Evolutionary conservation across 2,329 filamentous ascomycete species (phyloP), one percentile per base, ranked within the genome.

Genomic region (Aspergillus ibericus): DNA sequence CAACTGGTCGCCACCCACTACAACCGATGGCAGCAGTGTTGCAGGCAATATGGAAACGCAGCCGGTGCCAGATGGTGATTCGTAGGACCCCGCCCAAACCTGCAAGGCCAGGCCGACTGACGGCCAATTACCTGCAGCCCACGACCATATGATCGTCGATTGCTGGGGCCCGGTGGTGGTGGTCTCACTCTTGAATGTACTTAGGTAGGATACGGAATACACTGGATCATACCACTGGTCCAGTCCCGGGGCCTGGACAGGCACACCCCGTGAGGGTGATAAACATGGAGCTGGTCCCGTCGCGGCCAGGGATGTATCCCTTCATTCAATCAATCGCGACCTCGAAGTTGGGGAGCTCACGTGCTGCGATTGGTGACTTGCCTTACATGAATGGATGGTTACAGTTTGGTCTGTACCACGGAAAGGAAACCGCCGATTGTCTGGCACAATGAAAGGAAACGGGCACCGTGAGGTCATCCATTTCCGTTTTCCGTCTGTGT

Each of bases 381-480:
- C 38, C 38, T 42, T 42, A 42, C 38, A 29, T 47, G 25, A 16
- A 25, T 29, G 44, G n/a, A 20, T 29, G 5, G n/a, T 29, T 25
- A 27, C 20, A 47, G 42, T 47, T 47, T 25, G 22, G 27, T 12
- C 44, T 29, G 44, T 48, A 27, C 44, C 44, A 48, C 25, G 44
- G 44, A 29, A 32, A 48, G n/a, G 15, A n/a, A 48, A 29, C 25
- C 27, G 44, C 25, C 44, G 9, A 48, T 48, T 27, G 44, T 16
- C 44, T 48, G 44, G 44, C 44, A 48, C 44, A 48, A 48, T 48
- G 44, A 48, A 48, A 48, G 44, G 44, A 16, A 48, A 48, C 10
- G 44, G 25, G 44, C 44, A 25, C 44, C 44, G 32, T 48, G 44
- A 48, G 44, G 44, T 48, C 44, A 48, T 48, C 15, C 25, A 29